Conservation (phyloP, 108 stramenopile genomes). For the Epithemia pelagica region DNA sequence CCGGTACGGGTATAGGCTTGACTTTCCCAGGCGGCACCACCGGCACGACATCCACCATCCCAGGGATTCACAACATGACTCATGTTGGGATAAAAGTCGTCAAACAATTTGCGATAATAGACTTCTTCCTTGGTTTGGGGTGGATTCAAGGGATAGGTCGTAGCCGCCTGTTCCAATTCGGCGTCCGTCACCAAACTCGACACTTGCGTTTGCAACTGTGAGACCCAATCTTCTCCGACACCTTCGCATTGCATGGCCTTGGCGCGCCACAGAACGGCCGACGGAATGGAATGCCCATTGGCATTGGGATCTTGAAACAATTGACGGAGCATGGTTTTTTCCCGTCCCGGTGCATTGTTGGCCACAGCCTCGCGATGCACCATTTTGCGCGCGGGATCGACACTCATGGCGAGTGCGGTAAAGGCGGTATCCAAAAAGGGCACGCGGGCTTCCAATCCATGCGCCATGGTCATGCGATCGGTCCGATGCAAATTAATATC, state of each 20-base stretch:
- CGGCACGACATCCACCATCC: slow-evolving; percentile 67
- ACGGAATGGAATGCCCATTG: slow-evolving; percentile 56
- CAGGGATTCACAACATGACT: slow-evolving; percentile 62
- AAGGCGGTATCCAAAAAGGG: slow-evolving; percentile 75
- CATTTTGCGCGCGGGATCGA: slow-evolving; percentile 59
- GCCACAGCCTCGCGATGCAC: slow-evolving; percentile 53
- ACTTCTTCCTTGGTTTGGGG: slow-evolving; percentile 78
- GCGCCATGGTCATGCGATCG: slow-evolving; percentile 81
- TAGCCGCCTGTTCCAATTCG: slow-evolving; percentile 54
- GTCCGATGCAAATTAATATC: slow-evolving; percentile 67
- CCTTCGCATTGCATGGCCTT: slow-evolving; percentile 86
- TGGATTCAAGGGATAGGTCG: slow-evolving; percentile 53
- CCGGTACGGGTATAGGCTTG: slow-evolving; percentile 65
- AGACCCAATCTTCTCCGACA: slow-evolving; percentile 77
- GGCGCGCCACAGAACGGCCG: slow-evolving; percentile 62
- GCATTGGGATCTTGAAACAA: slow-evolving; percentile 59
- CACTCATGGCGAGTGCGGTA: slow-evolving; percentile 55
- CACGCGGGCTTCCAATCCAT: slow-evolving; percentile 68
- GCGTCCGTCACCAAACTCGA: slow-evolving; percentile 54
- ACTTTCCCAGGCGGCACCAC: slow-evolving; percentile 65
- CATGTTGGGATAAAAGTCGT: slow-evolving; percentile 57
- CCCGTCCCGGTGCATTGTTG: slow-evolving; percentile 49
- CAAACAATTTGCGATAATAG: slow-evolving; percentile 63
- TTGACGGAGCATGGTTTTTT: slow-evolving; percentile 59
- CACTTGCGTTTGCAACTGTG: slow-evolving; percentile 55